Evolutionary conservation across 169 alveolate species (phyloP).

Genomic region (Eimeria sp.): DNA sequence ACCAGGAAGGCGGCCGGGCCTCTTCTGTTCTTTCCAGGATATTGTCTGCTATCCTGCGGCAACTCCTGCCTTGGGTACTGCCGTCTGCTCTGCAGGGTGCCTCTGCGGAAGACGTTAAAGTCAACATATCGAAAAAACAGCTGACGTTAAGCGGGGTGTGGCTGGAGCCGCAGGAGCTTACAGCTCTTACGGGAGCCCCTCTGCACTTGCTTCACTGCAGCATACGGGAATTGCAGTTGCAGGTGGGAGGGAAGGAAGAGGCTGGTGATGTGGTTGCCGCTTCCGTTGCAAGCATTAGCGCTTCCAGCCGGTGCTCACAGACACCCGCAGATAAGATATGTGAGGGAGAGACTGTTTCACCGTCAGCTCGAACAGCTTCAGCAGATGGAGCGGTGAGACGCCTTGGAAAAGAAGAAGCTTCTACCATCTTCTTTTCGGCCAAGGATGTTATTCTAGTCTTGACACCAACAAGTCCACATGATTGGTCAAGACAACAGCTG

Average conservation of each 20-base stretch:
- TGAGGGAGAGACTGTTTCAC: neutral
- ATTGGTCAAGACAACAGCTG: constrained; percentile 62
- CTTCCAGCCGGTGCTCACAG: neutral
- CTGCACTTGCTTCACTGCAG: constrained; percentile 71
- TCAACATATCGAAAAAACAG: constrained; percentile 30
- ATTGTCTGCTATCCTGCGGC: constrained; percentile 63
- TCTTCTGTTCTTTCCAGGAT: constrained; percentile 29
- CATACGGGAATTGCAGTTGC: constrained; percentile 51
- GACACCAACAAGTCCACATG: constrained; percentile 50
- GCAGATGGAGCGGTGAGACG: neutral
- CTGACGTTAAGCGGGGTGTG: constrained; percentile 46
- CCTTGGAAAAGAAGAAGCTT: neutral
- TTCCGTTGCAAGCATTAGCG: neutral
- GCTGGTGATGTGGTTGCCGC: neutral
- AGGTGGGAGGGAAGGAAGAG: neutral
- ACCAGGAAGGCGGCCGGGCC: constrained; percentile 38
- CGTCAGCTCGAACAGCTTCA: neutral
- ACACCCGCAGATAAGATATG: neutral
- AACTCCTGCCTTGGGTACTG: constrained; percentile 71
- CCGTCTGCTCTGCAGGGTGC: constrained; percentile 72
- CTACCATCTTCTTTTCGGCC: constrained; percentile 2
- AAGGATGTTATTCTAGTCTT: constrained; percentile 51
- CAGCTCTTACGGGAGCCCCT: constrained; percentile 63
- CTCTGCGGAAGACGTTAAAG: constrained; percentile 53
- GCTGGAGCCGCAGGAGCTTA: constrained; percentile 61